phyloP scores from a whole-genome alignment of 768 basidiomycete species.

The Suillus brevipes region DNA sequence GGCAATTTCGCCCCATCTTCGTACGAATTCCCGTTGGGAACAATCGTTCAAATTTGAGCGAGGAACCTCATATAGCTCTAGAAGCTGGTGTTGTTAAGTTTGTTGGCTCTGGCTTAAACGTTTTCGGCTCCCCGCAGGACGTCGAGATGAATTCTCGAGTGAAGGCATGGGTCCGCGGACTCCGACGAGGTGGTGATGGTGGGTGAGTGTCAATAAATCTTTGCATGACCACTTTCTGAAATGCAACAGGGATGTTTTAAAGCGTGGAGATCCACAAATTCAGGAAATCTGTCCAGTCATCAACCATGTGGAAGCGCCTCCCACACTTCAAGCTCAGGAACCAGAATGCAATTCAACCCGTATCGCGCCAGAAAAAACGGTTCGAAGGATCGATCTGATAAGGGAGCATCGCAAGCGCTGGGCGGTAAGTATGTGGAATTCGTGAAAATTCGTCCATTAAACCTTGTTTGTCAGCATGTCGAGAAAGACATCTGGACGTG shows the following conservation, averaged over 20 bases:
- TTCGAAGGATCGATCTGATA: not conserved
- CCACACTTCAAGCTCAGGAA: slow-evolving; percentile 9
- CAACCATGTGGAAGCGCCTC: slow-evolving; percentile 1
- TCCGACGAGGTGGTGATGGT: slow-evolving; percentile 55
- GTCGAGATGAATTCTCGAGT: slow-evolving; percentile 45
- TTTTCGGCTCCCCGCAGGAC: slow-evolving; percentile 52
- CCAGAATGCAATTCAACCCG: not conserved
- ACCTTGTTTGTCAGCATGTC: not conserved
- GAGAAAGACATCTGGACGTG: not conserved
- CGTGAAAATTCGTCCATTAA: not conserved
- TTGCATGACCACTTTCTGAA: slow-evolving; percentile 44
- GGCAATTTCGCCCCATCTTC: slow-evolving; percentile 51
- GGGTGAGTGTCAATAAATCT: slow-evolving; percentile 46
- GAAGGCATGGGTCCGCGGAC: slow-evolving; percentile 53
- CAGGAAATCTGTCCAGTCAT: slow-evolving; percentile 9
- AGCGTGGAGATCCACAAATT: slow-evolving; percentile 29
- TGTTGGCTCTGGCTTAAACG: slow-evolving; percentile 42
- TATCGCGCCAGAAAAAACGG: not conserved
- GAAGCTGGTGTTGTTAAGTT: slow-evolving; percentile 47
- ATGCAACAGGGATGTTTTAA: slow-evolving; percentile 48
- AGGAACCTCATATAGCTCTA: slow-evolving; percentile 46
- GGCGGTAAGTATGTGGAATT: not conserved
- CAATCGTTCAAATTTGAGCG: slow-evolving; percentile 39
- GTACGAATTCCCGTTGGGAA: slow-evolving; percentile 50
- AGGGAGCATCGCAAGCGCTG: slow-evolving; percentile 1